Percentiles rank a stretch among this genome's conserved stretches.
phyloP scores from a whole-genome alignment of 495 filamentous ascomycete genomes.

The Penicillium lividum region DNA sequence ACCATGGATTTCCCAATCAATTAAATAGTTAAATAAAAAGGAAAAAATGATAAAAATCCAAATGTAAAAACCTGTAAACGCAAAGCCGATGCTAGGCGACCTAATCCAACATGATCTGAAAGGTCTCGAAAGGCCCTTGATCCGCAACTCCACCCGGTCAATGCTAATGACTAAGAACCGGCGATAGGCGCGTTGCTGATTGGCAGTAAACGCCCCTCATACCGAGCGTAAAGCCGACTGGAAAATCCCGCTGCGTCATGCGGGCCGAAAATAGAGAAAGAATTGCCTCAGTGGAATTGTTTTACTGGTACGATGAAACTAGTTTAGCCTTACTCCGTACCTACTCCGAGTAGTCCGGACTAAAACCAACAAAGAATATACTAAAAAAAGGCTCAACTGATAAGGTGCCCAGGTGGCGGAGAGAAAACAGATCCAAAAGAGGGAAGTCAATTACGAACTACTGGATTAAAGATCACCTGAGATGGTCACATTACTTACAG shows the following conservation, averaged over 20 bases:
- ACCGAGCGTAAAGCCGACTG: constrained; percentile 26
- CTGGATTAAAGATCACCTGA: constrained; percentile 6
- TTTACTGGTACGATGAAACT: not conserved
- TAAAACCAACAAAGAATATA: not conserved
- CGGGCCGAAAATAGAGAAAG: constrained; percentile 28
- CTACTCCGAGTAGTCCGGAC: not conserved
- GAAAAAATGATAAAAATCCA: not conserved
- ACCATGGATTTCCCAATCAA: not conserved
- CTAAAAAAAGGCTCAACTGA: constrained; percentile 3
- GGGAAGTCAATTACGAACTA: constrained; percentile 2
- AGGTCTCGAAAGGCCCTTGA: constrained; percentile 25
- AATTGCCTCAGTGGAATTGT: constrained; percentile 25
- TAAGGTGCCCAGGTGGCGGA: not conserved
- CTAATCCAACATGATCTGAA: not conserved
- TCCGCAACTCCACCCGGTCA: constrained; percentile 19
- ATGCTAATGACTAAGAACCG: constrained; percentile 30
- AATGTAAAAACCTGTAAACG: not conserved
- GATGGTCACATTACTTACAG: constrained; percentile 1
- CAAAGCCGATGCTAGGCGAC: constrained; percentile 11
- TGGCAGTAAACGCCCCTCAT: constrained; percentile 26
- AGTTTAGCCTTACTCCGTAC: not conserved
- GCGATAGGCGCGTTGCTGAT: constrained; percentile 20
- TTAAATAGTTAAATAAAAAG: not conserved
- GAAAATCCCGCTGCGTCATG: constrained; percentile 38
- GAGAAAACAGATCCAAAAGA: not conserved